Conservation (phyloP, 352 stramenopile genomes). For the Globisporangium solare region DNA sequence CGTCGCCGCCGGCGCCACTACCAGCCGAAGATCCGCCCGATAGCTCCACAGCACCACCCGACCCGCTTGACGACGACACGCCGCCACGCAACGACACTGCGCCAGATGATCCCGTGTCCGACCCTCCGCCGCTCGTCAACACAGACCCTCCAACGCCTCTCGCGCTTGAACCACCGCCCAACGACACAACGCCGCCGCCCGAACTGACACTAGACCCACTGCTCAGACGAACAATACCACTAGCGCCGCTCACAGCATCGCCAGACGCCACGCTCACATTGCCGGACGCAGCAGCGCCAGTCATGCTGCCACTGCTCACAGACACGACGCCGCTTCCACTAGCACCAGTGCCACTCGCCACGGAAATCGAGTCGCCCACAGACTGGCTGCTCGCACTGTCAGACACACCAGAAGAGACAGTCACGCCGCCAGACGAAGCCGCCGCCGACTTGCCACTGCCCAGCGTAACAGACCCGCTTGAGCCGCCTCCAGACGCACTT, state of each 20-base stretch:
- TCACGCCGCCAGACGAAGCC: too few relatives aligned
- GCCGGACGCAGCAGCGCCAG: constrained; percentile 2
- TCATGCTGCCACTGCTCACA: too few relatives aligned
- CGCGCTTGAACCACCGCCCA: constrained; percentile 15
- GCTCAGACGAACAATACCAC: constrained; percentile 18
- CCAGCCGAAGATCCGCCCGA: constrained; percentile 15
- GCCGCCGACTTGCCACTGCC: too few relatives aligned
- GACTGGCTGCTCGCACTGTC: background rate
- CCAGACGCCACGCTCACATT: constrained; percentile 8
- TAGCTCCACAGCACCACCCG: background rate
- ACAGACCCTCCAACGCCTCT: constrained; percentile 8
- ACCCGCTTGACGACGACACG: too few relatives aligned
- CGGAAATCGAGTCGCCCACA: constrained; percentile 10
- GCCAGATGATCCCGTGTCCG: too few relatives aligned
- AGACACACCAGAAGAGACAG: too few relatives aligned
- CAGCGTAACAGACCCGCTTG: too few relatives aligned
- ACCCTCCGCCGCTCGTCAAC: too few relatives aligned
- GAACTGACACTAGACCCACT: constrained; percentile 18
- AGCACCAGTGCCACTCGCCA: constrained; percentile 19
- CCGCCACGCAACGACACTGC: too few relatives aligned
- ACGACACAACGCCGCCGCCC: constrained; percentile 13
- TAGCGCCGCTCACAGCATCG: constrained; percentile 9
- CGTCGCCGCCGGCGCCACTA: constrained; percentile 19
- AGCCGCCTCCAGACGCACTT: too few relatives aligned
- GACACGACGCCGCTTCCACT: constrained; percentile 13